Evolutionary conservation across 305 asterid species (phyloP), one percentile per base, ranked within the genome.

Genomic region (Fraxinus floribunda): DNA sequence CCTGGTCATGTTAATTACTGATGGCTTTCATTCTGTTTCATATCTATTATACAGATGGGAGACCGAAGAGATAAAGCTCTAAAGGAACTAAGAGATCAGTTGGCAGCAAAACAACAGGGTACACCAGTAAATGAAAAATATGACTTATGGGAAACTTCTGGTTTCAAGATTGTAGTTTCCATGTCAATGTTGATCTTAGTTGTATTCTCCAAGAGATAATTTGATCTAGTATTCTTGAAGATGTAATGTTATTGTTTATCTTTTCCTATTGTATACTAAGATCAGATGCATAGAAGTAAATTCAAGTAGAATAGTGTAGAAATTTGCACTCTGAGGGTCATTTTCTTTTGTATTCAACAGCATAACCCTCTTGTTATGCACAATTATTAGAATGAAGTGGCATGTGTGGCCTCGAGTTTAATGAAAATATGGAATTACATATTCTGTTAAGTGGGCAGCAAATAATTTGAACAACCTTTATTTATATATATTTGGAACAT

Each of bases 141-240:
- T 77, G 93, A 93, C 74, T 87, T 95, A 83, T 95, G 98, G 99
- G 98, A 95, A 62, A 86, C 89, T 20, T 80, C 95, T 2, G 89
- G 94, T 76, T 94, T 95, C 94, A 94, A 93, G 94, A 84, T 94
- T 55, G 94, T 88, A 9, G 94, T 84, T 70, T 94, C 99, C 3
- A 85, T 95, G 97, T 95, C 99, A 5, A 94, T 95, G 99, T 60
- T 95, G 86, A 80, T 90, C 81, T 57, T 94, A 82, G 97, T 94
- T 41, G 57, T 92, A 84, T 85, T 95, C 80, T 87, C 99, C 0
- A 95, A 93, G 91, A 87, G 97, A 80, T 94, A 80, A 70, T 30
- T 30, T 84, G 76, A 80, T 90, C 81, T 57, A 49, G 49, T 92
- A 85, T 83, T 95, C 80, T 86, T 97, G 0, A 95, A 93, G 91